Percentiles rank a stretch among this genome's conserved stretches.
These are phyloP conservation scores for Acidomyces sp. DNA, from an alignment of 495 filamentous ascomycete species.

Conservation along the genomic window DNA sequence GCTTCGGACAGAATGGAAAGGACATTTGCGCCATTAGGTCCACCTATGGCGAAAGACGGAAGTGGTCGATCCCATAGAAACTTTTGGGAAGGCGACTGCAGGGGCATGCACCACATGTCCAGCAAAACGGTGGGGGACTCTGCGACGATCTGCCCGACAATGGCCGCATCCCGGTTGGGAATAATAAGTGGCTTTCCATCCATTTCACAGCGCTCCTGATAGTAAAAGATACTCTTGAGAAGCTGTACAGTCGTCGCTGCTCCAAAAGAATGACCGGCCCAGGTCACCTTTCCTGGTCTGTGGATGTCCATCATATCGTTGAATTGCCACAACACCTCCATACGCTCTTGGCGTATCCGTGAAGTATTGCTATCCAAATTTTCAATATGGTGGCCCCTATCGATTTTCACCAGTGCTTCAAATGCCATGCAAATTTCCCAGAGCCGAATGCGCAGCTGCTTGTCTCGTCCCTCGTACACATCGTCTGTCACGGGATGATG, in stretches of 20 bases:
- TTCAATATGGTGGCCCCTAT: conserved; percentile 33
- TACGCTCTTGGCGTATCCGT: conserved; percentile 12
- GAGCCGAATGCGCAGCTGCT: conserved; percentile 54
- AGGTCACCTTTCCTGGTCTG: conserved; percentile 55
- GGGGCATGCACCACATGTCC: conserved; percentile 62
- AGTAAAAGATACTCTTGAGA: conserved; percentile 56
- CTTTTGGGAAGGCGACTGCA: conserved; percentile 40
- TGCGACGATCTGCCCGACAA: conserved; percentile 49
- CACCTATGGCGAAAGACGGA: conserved; percentile 42
- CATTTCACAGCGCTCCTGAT: conserved; percentile 11
- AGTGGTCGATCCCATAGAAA: conserved; percentile 52
- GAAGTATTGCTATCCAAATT: conserved; percentile 32
- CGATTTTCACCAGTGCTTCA: conserved; percentile 49
- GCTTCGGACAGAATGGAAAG: conserved; percentile 53
- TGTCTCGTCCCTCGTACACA: conserved; percentile 45
- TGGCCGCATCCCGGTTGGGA: conserved; percentile 34
- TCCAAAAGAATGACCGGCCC: conserved; percentile 65
- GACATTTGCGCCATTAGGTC: conserved; percentile 37
- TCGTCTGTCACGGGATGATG: conserved; percentile 41
- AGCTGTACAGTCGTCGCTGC: conserved; percentile 58
- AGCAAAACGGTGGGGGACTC: conserved; percentile 48
- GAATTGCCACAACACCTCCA: conserved; percentile 39
- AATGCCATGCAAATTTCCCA: conserved; percentile 58
- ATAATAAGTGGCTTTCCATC: conserved; percentile 35
- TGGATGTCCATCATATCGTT: conserved; percentile 45